Base-by-base conservation (phyloP, 2,329 filamentous ascomycete species). In the Colletotrichum sp. region DNA sequence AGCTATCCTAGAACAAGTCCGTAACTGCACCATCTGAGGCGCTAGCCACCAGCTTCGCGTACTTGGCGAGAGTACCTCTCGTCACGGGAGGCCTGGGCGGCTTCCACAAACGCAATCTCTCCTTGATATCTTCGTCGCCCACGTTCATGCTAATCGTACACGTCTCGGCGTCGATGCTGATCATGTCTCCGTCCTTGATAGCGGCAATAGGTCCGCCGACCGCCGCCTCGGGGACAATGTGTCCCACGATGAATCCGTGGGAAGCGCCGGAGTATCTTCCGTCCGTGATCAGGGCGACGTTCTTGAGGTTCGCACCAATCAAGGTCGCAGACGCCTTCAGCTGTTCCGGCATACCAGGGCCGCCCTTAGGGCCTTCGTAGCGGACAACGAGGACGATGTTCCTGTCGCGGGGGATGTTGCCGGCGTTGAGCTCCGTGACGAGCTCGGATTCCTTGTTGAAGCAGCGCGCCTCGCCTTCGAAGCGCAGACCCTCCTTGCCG, bases 331-430 rank as follows among this genome's bases (percentile, higher is more conserved):
- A 94, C 12, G 96, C 95, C 83, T 94, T 95, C 61, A 98, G 90
- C 85, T 98, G 96, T 85, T 98, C 96, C 3, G 96, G 96, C 96
- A 98, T 98, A 56, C 96, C 96, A 0, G 96, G 96, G 0, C 96
- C 96, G 77, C 96, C 96, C 82, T 95, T 96, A 15, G 96, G 96
- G 0, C 96, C 96, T 83, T 98, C 96, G 83, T 98, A 98, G n/a
- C 96, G 93, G 68, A 98, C 96, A 34, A 98, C 92, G 32, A 98
- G 88, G 25, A 98, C 96, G 16, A 98, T 89, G 82, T 97, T 97
- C 81, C 97, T 95, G 75, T 87, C 86, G 22, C 81, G 79, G 39
- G 79, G 82, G 82, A 90, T 89, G 6, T 91, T 91, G 36, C 92
- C 91, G 1, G 92, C 91, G 62, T 95, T 94, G 66, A 98, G 89